Evolutionary conservation across 352 stramenopile genomes (phyloP), one percentile per base, ranked within the genome.

Genomic region (Phytophthora sp.): DNA sequence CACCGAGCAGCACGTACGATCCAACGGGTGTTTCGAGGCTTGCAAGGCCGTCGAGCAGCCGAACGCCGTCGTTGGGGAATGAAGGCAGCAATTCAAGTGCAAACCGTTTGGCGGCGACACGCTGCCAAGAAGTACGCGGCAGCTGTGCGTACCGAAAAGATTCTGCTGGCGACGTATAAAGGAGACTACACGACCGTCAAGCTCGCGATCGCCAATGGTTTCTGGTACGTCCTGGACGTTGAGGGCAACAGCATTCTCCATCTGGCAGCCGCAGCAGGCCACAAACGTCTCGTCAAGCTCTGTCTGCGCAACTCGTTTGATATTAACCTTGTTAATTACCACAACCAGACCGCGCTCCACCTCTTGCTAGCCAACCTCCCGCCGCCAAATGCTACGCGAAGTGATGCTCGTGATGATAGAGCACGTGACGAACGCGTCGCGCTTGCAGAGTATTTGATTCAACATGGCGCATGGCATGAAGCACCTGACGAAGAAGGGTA

Each of bases 401-500:
- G 39, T 21, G 55, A 70, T 4, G 33, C 36, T 2, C 59, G 49
- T 35, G 50, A 71, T 23, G 27, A 64, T 2, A 52, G n/a, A 45
- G 26, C 31, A 29, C 69, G 62, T 27, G 60, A 73, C 1, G 77
- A 90, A 5, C 79, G 83, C 13, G 63, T 93, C 3, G 76, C 70
- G 4, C 44, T 94, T 9, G 78, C 71, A 1, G 79, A 78, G 24
- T 96, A 96, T 41, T 91, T 96, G 85, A 91, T 96, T n/a, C 78
- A 92, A 46, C 86, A 96, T 46, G 87, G 84, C 3, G 88, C 84
- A 7, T 93, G 86, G 86, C 83, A 92, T 31, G 85, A 94, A 81
- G 79, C 81, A 9, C 50, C 75, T 0, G 88, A 94, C 50, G 67
- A 82, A 35, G 72, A 82, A 54, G 78, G 82, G 0, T 71, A 91